Conservation (phyloP, 371 early-diverging fungal genomes). For the Conidiobolus incongruus region DNA sequence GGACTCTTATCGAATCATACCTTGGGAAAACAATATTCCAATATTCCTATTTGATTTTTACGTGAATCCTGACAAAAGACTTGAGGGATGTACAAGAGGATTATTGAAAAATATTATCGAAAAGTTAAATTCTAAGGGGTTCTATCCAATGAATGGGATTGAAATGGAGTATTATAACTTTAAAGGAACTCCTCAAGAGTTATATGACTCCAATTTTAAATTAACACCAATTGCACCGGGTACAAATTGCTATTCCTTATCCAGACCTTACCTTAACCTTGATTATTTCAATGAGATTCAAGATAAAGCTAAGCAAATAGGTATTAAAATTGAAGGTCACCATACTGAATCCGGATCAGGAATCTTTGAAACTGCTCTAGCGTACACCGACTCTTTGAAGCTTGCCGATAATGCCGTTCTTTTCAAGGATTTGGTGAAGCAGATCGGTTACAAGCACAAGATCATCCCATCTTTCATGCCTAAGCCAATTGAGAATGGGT, state of each 20-base stretch:
- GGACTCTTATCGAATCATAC: constrained; percentile 35
- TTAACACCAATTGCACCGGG: constrained; percentile 38
- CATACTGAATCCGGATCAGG: constrained; percentile 78
- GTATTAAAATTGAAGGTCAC: constrained; percentile 45
- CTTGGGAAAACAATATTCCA: constrained; percentile 55
- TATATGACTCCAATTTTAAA: constrained; percentile 27
- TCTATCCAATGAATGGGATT: constrained; percentile 37
- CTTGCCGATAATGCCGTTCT: constrained; percentile 51
- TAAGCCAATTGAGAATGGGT: constrained; percentile 43
- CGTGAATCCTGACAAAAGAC: constrained; percentile 22
- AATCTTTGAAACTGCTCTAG: constrained; percentile 58
- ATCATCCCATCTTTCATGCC: constrained; percentile 71
- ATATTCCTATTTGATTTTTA: constrained; percentile 45
- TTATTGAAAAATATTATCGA: constrained; percentile 26
- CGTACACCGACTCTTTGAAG: constrained; percentile 30
- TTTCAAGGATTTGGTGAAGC: constrained; percentile 58
- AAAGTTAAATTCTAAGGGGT: constrained; percentile 17
- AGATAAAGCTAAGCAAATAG: constrained; percentile 32
- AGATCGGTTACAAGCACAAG: constrained; percentile 37
- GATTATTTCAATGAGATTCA: constrained; percentile 47
- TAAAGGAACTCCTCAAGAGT: constrained; percentile 29
- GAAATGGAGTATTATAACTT: constrained; percentile 74
- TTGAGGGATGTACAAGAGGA: constrained; percentile 42
- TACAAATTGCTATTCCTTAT: constrained; percentile 61
- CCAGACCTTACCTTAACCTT: constrained; percentile 44